Evolutionary conservation across 768 basidiomycete genomes (phyloP).

Genomic region (Mycena galericulata): DNA sequence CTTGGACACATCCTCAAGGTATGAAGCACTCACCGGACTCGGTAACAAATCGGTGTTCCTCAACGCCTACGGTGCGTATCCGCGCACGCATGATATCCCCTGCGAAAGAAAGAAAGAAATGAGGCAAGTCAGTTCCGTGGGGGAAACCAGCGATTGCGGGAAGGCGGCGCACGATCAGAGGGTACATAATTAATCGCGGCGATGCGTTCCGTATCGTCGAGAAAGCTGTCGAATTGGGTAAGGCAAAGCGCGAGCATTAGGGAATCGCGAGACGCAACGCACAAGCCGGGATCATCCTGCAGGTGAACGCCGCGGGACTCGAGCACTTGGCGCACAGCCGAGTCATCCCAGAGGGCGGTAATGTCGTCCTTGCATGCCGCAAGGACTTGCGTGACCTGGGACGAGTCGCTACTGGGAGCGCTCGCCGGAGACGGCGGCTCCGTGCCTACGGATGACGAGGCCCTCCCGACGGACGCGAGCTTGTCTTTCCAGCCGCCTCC

Average conservation of each 20-base stretch:
- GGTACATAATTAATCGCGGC: constrained; percentile 60
- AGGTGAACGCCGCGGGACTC: constrained; percentile 52
- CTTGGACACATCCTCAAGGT: neutral
- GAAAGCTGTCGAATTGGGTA: constrained; percentile 51
- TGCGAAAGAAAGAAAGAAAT: constrained; percentile 23
- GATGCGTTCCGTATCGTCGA: constrained; percentile 65
- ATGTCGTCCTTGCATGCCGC: constrained; percentile 59
- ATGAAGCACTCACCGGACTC: constrained; percentile 50
- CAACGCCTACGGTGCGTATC: constrained; percentile 65
- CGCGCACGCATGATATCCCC: constrained; percentile 70
- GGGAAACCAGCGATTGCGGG: neutral
- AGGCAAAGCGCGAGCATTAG: neutral
- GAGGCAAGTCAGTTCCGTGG: neutral
- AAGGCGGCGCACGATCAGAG: constrained; percentile 53
- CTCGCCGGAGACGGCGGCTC: neutral
- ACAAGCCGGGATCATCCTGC: constrained; percentile 66
- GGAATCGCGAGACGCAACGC: constrained; percentile 37
- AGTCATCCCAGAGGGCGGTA: constrained; percentile 61
- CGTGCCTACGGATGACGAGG: neutral
- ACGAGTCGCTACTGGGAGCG: constrained; percentile 2
- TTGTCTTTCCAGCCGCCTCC: constrained; percentile 59
- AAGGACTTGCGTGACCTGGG: constrained; percentile 42
- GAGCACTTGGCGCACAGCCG: constrained; percentile 54
- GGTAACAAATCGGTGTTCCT: constrained; percentile 64
- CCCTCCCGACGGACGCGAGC: constrained; percentile 33